Conservation (phyloP, 306 rosid species). For the Rubus idaeus region DNA sequence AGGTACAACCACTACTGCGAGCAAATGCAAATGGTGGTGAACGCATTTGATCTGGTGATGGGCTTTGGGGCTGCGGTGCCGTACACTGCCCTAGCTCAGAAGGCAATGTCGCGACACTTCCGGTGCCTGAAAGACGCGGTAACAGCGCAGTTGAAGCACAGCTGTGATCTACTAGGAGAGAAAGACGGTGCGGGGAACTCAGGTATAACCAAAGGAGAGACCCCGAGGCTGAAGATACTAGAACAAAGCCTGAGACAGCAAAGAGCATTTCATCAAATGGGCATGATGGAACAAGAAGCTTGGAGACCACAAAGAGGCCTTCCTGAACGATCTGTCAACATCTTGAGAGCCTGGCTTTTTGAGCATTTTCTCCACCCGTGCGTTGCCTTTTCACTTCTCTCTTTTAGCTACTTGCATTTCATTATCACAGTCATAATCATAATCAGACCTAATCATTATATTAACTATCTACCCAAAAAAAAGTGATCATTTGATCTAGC, state of each 20-base stretch:
- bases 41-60: conserved; percentile 87
- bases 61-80: conserved; percentile 94
- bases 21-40: conserved; percentile 96
- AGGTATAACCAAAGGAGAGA: conserved; percentile 93
- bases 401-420: background rate
- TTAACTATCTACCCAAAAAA: background rate
- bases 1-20: conserved; percentile 92
- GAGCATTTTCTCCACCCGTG: conserved; percentile 99
- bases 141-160: conserved; percentile 61
- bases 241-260: conserved; percentile 93
- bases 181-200: conserved; percentile 71
- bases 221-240: conserved; percentile 81
- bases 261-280: conserved; percentile 92
- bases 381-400: conserved; percentile 24
- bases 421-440: background rate
- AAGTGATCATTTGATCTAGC: background rate
- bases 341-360: conserved; percentile 97
- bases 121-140: conserved; percentile 91
- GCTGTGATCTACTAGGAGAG: conserved; percentile 82
- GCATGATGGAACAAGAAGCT: conserved; percentile 99
- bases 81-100: conserved; percentile 87
- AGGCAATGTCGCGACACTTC: conserved; percentile 95
- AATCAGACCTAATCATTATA: background rate
- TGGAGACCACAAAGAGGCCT: conserved; percentile 99
- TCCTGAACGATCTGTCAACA: conserved; percentile 97